Base-by-base conservation (phyloP, 257 asterid species). In the Paraleonurus japonicus region DNA sequence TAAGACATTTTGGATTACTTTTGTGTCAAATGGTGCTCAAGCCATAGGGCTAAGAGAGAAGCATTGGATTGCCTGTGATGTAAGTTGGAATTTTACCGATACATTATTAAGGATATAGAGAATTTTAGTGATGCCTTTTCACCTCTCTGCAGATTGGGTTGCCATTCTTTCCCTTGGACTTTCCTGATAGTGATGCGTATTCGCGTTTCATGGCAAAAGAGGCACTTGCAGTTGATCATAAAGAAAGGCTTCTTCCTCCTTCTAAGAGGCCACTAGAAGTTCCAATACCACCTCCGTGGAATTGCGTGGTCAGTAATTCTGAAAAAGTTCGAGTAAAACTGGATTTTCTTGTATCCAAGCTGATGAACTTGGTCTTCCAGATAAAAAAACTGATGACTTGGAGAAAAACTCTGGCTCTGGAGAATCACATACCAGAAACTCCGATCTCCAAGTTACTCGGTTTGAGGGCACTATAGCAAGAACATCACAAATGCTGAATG, bases 11-110 rank as follows among this genome's bases (percentile, higher is more conserved):
- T 93, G 98, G 98, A 71, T 53, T 66, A 39, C 84, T 69, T 71
- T 90, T 16, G 75, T 86, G 39, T 79, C 87, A 63, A 85, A 75
- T 57, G 96, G 97, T 80, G 97, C 93, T 83, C 83, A 84, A 58
- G 89, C 92, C 71, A 86, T 94, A 71, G 97, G 98, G 59, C 79
- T 90, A 70, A 82, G 89, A 80, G 98, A 90, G 85, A 86, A 78
- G 78, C 97, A 80, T 30, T 89, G 96, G 95, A 82, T 89, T 74
- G 83, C 98, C 37, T 64, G 90, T 67, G 96, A 88, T 78, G 98
- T 89, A 79, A 81, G 84, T 68, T 48, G 7, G 47, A 67, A 32
- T 33, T 71, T 9, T 1, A 39, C 28, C 45, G 41, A 53, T 61
- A 28, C 69, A 41, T 2, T 17, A 3, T 13, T 69, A 19, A 47